These are phyloP conservation scores for Chalciporus sphaerocephalus DNA, from an alignment of 768 basidiomycete species.

Conservation along the genomic window DNA sequence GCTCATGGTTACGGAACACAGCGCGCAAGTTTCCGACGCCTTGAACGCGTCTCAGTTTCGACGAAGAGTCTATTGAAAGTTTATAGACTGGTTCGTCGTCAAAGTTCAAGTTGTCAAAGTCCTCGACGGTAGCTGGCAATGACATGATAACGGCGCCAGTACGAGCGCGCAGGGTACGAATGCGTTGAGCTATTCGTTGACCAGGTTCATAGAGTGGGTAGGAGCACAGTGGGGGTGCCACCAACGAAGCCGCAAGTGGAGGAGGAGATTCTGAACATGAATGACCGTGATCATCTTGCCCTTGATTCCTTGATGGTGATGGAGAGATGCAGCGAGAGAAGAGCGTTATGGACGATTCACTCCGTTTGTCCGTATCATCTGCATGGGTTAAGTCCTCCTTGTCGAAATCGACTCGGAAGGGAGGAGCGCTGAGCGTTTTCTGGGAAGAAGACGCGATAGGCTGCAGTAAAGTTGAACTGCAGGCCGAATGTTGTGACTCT, in stretches of 20 bases:
- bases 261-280: slow-evolving; percentile 6
- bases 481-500: slow-evolving; percentile 1
- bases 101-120: slow-evolving; percentile 3
- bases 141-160: slow-evolving; percentile 25
- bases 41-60: slow-evolving; percentile 24
- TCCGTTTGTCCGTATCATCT: slow-evolving; percentile 17
- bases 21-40: slow-evolving; percentile 22
- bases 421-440: neutral
- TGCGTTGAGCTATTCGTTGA: slow-evolving; percentile 23
- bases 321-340: slow-evolving; percentile 16
- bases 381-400: slow-evolving; percentile 9
- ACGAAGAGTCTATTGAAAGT: neutral
- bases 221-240: slow-evolving; percentile 6
- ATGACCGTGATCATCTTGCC: slow-evolving; percentile 4
- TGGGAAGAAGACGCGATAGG: neutral
- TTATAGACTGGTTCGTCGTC: slow-evolving; percentile 1
- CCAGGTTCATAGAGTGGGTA: slow-evolving; percentile 23
- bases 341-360: slow-evolving; percentile 20
- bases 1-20: slow-evolving; percentile 19
- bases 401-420: slow-evolving; percentile 2
- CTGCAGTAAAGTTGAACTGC: slow-evolving; percentile 13
- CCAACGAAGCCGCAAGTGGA: neutral
- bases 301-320: neutral
- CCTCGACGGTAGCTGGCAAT: slow-evolving; percentile 27
- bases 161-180: slow-evolving; percentile 24